Percentiles rank a stretch among this genome's conserved stretches.
phyloP scores from a whole-genome alignment of 1,139 yeast genomes.

The Waltiozyma sp. region DNA sequence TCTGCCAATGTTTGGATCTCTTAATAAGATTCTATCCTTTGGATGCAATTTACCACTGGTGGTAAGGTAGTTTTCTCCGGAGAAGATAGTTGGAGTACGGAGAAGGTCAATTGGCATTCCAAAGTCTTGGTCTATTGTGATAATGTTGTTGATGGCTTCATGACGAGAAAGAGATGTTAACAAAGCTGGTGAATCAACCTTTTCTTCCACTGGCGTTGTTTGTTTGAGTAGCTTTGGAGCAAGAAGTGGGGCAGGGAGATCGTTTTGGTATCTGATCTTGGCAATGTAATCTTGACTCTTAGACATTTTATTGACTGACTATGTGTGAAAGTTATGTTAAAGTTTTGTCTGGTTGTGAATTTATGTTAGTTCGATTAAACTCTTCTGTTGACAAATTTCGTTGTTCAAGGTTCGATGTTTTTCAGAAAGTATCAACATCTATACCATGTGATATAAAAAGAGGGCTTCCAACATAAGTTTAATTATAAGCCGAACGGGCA shows the following conservation, averaged over 20 bases:
- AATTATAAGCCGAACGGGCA: too few species aligned
- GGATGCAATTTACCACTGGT: constrained; percentile 51
- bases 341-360: background rate
- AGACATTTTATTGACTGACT: constrained; percentile 20
- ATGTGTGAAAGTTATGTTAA: background rate
- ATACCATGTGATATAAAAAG: too few species aligned
- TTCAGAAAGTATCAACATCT: background rate
- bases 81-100: constrained; percentile 57
- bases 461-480: too few species aligned
- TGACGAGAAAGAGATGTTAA: constrained; percentile 60
- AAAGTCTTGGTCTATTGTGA: constrained; percentile 60
- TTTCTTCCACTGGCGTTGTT: constrained; percentile 30
- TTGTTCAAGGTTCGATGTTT: background rate
- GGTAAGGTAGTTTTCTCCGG: constrained; percentile 37
- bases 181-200: constrained; percentile 49
- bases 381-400: background rate
- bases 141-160: constrained; percentile 56
- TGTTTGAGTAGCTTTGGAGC: constrained; percentile 76
- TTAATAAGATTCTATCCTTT: constrained; percentile 61
- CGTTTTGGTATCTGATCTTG: constrained; percentile 74
- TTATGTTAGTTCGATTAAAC: too few species aligned
- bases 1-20: constrained; percentile 61
- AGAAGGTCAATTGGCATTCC: constrained; percentile 78
- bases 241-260: constrained; percentile 86
- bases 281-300: constrained; percentile 81